Evolutionary conservation across 192 early-diverging fungal species (phyloP), one percentile per base, ranked within the genome.

Genomic region (Backusella mclennaniae): DNA sequence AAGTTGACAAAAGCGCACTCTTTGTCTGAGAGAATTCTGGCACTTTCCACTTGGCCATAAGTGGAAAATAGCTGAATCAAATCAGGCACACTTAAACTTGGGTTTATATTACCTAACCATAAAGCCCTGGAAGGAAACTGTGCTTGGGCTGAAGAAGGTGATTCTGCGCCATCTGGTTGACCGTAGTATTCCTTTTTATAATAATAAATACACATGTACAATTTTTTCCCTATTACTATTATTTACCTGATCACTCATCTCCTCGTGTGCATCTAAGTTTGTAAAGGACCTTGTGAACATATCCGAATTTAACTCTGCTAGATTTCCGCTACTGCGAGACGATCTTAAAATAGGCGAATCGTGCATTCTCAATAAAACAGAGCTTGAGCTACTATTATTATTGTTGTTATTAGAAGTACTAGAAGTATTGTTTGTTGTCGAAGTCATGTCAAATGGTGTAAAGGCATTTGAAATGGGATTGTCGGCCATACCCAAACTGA

Each of bases 1-100:
- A 93, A 98, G 80, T 97, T 99, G 66, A 99, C 92, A 84, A 98
- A 99, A 14, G 96, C 97, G 74, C 97, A 98, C 77, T 99, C 96
- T 83, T 96, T 95, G 77, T 99, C 97, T 0, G 94, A 92, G 46
- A 98, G 87, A 67, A 99, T 89, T 35, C 96, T 90, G 59, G 96
- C 86, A 70, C 90, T 92, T 81, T 99, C 97, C 73, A 99, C 95
- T 11, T 92, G 84, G 0, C 97, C 97, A 80, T 95, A 99, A 17
- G 92, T 90, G 39, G 91, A 89, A 80, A 99, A 99, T 17, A 92
- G 77, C 66, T 89, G 89, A 12, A 93, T 86, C 71, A 99, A 87
- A 38, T 97, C 95, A 31, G 92, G 89, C 52, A 87, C 89, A 23
- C 89, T 92, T 73, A 98, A 89, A n/a, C 84, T 84, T 1, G 94